Evolutionary conservation across 139 green algal species (phyloP).

Genomic region (Diplosphaera chodatii): DNA sequence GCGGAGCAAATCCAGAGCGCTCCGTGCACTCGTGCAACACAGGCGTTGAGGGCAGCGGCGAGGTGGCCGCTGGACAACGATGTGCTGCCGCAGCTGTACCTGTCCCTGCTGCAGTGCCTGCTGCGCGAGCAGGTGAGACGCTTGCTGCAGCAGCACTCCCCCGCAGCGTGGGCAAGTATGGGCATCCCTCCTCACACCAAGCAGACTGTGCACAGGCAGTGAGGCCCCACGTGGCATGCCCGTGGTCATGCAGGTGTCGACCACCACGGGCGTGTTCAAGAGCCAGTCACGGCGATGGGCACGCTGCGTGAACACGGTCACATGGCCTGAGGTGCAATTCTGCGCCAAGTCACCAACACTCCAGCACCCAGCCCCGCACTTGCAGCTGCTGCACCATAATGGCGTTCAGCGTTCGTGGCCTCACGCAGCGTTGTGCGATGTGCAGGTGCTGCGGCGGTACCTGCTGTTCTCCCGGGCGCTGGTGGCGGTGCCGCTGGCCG

Average conservation of each 20-base stretch:
- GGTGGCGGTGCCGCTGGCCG: not conserved
- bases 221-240: too few relatives aligned
- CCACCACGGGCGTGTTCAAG: slow-evolving; percentile 11
- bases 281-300: slow-evolving; percentile 21
- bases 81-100: slow-evolving; percentile 26
- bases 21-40: not conserved
- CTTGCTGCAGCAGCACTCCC: too few relatives aligned
- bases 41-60: slow-evolving; percentile 20
- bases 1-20: too few relatives aligned
- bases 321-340: slow-evolving; percentile 42
- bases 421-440: too few relatives aligned
- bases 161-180: too few relatives aligned
- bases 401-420: too few relatives aligned
- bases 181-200: too few relatives aligned
- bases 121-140: slow-evolving; percentile 42
- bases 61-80: slow-evolving; percentile 25
- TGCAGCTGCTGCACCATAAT: too few relatives aligned
- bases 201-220: too few relatives aligned
- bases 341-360: too few relatives aligned
- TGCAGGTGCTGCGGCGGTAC: slow-evolving; percentile 39
- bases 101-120: slow-evolving; percentile 25
- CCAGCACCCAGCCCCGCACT: too few relatives aligned
- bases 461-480: slow-evolving; percentile 28
- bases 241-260: not conserved
- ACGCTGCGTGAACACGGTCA: slow-evolving; percentile 20